These are phyloP conservation scores for Panellus pusillus DNA, from an alignment of 768 basidiomycete species.

Conservation along the genomic window DNA sequence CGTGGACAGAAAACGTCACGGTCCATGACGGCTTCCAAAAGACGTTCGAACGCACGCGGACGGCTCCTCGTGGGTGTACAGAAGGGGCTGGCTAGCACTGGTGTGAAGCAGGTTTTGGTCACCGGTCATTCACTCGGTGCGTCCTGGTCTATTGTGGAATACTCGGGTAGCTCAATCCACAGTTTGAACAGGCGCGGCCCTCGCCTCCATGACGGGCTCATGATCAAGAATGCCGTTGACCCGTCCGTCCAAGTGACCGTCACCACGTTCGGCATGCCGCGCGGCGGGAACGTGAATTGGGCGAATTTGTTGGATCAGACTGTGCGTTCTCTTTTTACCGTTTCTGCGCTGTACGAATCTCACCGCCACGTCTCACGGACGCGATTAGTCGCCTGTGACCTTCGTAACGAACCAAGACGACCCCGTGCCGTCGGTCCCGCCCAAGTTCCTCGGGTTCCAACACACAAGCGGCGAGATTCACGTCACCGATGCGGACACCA, in stretches of 20 bases:
- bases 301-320: conserved; percentile 42
- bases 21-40: conserved; percentile 43
- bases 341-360: not conserved
- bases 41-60: conserved; percentile 41
- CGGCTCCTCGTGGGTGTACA: conserved; percentile 32
- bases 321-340: conserved; percentile 13
- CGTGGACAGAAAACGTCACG: conserved; percentile 27
- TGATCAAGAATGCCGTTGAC: conserved; percentile 38
- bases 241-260: conserved; percentile 34
- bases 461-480: conserved; percentile 41
- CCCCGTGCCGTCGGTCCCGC: conserved; percentile 42
- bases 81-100: conserved; percentile 28
- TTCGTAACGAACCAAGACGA: conserved; percentile 42
- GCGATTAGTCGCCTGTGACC: conserved; percentile 27
- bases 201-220: conserved; percentile 45
- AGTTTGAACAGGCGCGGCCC: conserved; percentile 36
- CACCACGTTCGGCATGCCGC: conserved; percentile 42
- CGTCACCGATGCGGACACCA: conserved; percentile 26
- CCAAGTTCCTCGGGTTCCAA: conserved; percentile 36
- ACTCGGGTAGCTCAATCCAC: no score
- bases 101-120: conserved; percentile 34
- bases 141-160: not conserved
- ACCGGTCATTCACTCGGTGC: conserved; percentile 44
- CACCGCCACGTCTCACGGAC: no score
- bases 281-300: conserved; percentile 45